A percentile compares a stretch with the other conserved stretches of the same genome.
Conservation (phyloP, 2,329 filamentous ascomycete species). For the Teratosphaeria nubilosa region DNA sequence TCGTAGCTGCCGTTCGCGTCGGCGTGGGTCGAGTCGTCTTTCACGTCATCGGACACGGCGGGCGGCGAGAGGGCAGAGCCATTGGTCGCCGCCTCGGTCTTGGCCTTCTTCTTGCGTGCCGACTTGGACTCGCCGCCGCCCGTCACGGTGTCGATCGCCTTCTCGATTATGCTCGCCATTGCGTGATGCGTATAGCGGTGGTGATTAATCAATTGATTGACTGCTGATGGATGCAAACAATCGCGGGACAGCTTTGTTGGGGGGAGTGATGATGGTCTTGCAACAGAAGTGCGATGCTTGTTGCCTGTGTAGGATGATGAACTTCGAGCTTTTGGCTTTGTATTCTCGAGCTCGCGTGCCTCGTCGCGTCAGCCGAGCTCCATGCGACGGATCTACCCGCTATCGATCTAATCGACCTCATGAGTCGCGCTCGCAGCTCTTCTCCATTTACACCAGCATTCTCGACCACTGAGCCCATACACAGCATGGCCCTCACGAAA, state of each 20-base stretch:
- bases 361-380: background rate
- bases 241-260: background rate
- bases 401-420: background rate
- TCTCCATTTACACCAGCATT: conserved; percentile 23
- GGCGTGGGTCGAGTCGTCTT: conserved; percentile 15
- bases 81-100: conserved; percentile 28
- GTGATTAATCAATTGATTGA: background rate
- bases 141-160: background rate
- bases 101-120: conserved; percentile 45
- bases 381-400: background rate
- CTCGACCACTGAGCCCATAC: conserved; percentile 13
- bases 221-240: background rate
- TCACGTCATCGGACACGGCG: conserved; percentile 10
- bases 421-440: background rate
- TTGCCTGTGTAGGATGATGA: conserved; percentile 15
- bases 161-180: background rate
- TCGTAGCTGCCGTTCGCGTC: conserved; percentile 51
- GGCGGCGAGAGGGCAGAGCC: conserved; percentile 11
- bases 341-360: background rate
- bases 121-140: conserved; percentile 44
- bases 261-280: background rate
- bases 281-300: background rate
- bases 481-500: conserved; percentile 46
- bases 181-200: background rate
- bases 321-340: background rate